Base-by-base conservation (phyloP, 129 eudicot species). In the Ambrosia trifida region DNA sequence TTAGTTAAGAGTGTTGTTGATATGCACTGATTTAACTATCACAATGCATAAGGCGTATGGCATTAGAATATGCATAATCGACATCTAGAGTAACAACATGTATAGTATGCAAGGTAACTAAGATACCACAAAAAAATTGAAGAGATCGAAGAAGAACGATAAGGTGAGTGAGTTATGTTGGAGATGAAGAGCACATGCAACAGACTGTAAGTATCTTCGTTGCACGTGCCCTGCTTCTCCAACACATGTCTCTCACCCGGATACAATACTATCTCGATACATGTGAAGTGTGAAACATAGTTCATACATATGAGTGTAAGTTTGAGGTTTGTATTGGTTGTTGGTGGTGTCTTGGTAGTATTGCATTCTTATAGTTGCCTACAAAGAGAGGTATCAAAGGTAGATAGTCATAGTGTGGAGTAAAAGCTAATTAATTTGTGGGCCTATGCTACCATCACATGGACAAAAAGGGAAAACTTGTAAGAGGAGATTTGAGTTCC, bases 161-260 rank as follows among this genome's bases (percentile, higher is more conserved):
- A 56, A 56, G 35, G 35, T 24, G 35, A 56, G 62, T n/a, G 36
- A 56, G 36, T 56, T 56, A 24, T 24, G 62, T 24, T 56, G 62
- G 62, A 56, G 62, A 56, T 56, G 62, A 56, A 56, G 62, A 56
- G 62, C 62, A 56, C 62, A 56, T 56, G 62, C 62, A 20, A 11
- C 16, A 24, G 0, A 52, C 2, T 8, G 7, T 24, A 7, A 6
- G 49, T 56, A 24, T 7, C 4, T 20, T 28, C 16, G n/a, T 24
- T 16, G 62, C 62, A 56, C 62, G 62, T 56, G 62, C 62, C 62
- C 62, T 56, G 62, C 62, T 56, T 56, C 62, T 56, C 62, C 62
- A 24, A 56, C 62, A 1, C 16, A 56, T 0, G 8, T 24, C 62
- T 56, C 16, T 56, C 62, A 56, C 62, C 62, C 2, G 62, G 7